phyloP scores from a whole-genome alignment of 2,329 filamentous ascomycete genomes.

The Simplicillium sp. region DNA sequence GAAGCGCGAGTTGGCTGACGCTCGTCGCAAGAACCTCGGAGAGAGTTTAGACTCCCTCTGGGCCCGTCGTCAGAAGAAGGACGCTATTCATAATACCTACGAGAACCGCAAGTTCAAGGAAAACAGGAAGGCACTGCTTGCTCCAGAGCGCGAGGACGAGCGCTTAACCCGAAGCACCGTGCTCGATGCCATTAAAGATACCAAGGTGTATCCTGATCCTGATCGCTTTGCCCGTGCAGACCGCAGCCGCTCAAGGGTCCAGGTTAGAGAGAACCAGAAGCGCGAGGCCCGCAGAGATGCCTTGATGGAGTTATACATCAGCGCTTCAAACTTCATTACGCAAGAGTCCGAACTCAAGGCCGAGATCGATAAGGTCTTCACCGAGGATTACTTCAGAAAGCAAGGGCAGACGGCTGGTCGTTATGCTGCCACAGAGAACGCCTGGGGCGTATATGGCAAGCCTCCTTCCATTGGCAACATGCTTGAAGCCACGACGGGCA shows the following conservation, averaged over 20 bases:
- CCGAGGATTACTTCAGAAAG: constrained; percentile 44
- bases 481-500: constrained; percentile 25
- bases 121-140: constrained; percentile 40
- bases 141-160: constrained; percentile 67
- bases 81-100: constrained; percentile 22
- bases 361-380: constrained; percentile 69
- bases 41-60: constrained; percentile 64
- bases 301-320: constrained; percentile 82
- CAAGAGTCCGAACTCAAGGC: constrained; percentile 66
- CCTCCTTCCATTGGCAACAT: constrained; percentile 36
- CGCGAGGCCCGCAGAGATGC: constrained; percentile 55
- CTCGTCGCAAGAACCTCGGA: constrained; percentile 61
- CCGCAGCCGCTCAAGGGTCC: constrained; percentile 30
- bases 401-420: constrained; percentile 19
- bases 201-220: constrained; percentile 50
- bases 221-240: constrained; percentile 46
- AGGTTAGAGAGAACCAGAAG: constrained; percentile 33
- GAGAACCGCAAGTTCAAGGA: constrained; percentile 37
- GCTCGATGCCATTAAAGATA: constrained; percentile 36
- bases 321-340: constrained; percentile 79
- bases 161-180: constrained; percentile 63
- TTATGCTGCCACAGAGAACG: constrained; percentile 31
- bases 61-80: constrained; percentile 45
- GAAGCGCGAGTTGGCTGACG: constrained; percentile 64
- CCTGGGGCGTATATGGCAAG: constrained; percentile 40